These are phyloP conservation scores for Macrolepiota fuliginosa DNA, from an alignment of 768 basidiomycete species.

Conservation along the genomic window DNA sequence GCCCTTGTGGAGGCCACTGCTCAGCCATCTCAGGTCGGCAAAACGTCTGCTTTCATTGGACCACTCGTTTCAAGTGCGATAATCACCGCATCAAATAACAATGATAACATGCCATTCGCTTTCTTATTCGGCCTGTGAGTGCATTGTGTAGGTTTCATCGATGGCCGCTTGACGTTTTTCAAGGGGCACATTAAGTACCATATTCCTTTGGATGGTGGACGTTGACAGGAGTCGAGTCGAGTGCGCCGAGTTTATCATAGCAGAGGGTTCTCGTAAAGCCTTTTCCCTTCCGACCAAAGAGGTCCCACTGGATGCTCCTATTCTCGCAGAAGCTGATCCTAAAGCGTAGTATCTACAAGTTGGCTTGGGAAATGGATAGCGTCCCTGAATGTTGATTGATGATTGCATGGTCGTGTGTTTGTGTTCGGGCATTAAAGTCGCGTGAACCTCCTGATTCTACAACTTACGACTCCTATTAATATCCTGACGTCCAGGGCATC, in stretches of 20 bases:
- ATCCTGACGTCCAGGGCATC: neutral
- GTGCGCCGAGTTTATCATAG: constrained; percentile 58
- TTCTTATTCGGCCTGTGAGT: constrained; percentile 70
- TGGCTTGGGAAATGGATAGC: neutral
- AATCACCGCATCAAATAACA: constrained; percentile 63
- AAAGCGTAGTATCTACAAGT: neutral
- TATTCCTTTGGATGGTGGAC: constrained; percentile 64
- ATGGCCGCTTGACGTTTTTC: neutral
- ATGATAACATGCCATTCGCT: constrained; percentile 74
- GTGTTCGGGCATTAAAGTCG: neutral
- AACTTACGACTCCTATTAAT: neutral
- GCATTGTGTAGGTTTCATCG: neutral
- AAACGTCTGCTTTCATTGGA: constrained; percentile 76
- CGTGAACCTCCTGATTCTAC: neutral
- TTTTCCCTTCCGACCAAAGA: constrained; percentile 15
- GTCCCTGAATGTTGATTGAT: neutral
- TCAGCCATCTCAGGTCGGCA: constrained; percentile 47
- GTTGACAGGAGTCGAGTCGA: constrained; percentile 62
- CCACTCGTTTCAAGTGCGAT: constrained; percentile 75
- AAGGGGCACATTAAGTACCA: constrained; percentile 51
- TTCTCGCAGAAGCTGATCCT: constrained; percentile 27
- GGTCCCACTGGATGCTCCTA: neutral
- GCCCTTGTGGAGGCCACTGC: too few relatives aligned
- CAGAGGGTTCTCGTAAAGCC: constrained; percentile 38
- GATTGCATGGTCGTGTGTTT: neutral